Percentiles rank a stretch among this genome's conserved stretches.
Conservation (phyloP, 345 rosid species). For the Corchorus capsularis region DNA sequence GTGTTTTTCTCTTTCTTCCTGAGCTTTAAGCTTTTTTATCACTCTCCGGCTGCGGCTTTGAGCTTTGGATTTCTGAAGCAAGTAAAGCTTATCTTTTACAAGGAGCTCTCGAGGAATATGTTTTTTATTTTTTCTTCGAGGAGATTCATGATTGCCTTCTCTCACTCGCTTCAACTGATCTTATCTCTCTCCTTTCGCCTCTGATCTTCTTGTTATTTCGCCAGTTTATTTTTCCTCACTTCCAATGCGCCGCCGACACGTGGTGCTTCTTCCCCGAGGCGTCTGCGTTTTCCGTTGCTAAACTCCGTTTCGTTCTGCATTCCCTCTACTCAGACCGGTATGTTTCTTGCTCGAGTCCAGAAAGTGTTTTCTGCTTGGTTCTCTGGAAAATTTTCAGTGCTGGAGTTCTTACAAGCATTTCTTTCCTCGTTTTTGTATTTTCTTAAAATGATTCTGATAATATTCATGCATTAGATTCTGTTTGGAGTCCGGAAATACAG, state of each 20-base stretch:
- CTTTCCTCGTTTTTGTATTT: not conserved
- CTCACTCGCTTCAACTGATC: not conserved
- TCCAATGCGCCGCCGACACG: slow-evolving; percentile 37
- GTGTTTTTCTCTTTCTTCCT: not conserved
- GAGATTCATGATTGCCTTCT: slow-evolving; percentile 1
- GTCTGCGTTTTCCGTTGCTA: slow-evolving; percentile 17
- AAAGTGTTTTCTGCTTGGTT: slow-evolving; percentile 25
- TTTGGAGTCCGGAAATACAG: slow-evolving; percentile 20
- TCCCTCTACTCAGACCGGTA: slow-evolving; percentile 27
- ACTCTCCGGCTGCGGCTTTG: not conserved
- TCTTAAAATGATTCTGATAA: not conserved
- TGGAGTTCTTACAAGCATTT: not conserved
- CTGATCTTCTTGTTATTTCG: slow-evolving; percentile 21
- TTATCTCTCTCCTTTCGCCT: not conserved
- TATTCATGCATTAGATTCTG: not conserved
- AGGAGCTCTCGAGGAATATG: not conserved
- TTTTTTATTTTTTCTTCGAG: not conserved
- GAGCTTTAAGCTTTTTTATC: not conserved
- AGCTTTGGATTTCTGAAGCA: not conserved
- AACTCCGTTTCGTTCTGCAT: slow-evolving; percentile 24
- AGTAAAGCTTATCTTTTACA: not conserved
- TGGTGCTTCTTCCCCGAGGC: slow-evolving; percentile 1
- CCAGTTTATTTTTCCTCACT: not conserved
- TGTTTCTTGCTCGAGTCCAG: slow-evolving; percentile 6
- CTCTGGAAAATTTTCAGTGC: not conserved